Evolutionary conservation across 148 eudicot genomes (phyloP).

Genomic region (Chenopodium berlandieri): DNA sequence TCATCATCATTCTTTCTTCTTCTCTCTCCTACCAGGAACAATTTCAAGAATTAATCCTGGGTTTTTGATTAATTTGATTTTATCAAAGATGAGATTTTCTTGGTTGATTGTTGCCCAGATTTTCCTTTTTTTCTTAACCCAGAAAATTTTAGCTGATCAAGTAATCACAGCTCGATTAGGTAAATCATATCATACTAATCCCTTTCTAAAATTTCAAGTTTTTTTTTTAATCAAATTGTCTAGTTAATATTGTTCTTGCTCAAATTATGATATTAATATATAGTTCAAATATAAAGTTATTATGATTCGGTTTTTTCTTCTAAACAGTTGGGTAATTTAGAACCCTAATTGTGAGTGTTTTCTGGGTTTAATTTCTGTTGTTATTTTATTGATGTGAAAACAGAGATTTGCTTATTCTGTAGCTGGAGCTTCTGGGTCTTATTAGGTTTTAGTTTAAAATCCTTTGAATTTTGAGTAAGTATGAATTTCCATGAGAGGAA

Average conservation of each 20-base stretch:
- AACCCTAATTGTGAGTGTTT: slow-evolving; percentile 2
- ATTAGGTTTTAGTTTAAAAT: background rate
- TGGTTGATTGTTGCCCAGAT: slow-evolving; percentile 17
- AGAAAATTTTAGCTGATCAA: slow-evolving; percentile 48
- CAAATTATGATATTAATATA: background rate
- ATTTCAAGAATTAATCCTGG: background rate
- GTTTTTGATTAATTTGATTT: background rate
- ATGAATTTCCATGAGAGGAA: background rate
- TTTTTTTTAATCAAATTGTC: background rate
- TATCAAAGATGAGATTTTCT: slow-evolving; percentile 28
- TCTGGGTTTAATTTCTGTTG: background rate
- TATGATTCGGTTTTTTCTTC: background rate
- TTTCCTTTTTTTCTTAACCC: slow-evolving; percentile 25
- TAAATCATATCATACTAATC: slow-evolving; percentile 20
- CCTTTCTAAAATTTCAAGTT: background rate
- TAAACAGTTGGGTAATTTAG: background rate
- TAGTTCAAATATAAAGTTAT: background rate
- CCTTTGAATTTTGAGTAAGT: background rate
- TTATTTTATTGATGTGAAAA: background rate
- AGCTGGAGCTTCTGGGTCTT: background rate
- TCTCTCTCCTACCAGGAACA: background rate
- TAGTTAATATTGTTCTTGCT: background rate
- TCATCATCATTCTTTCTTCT: background rate
- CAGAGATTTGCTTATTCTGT: background rate
- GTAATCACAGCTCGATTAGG: slow-evolving; percentile 57